A percentile compares a stretch with the other conserved stretches of the same genome.
These are phyloP conservation scores for Tuctoria greenei DNA, from an alignment of 176 grass and related monocot species.

Conservation along the genomic window DNA sequence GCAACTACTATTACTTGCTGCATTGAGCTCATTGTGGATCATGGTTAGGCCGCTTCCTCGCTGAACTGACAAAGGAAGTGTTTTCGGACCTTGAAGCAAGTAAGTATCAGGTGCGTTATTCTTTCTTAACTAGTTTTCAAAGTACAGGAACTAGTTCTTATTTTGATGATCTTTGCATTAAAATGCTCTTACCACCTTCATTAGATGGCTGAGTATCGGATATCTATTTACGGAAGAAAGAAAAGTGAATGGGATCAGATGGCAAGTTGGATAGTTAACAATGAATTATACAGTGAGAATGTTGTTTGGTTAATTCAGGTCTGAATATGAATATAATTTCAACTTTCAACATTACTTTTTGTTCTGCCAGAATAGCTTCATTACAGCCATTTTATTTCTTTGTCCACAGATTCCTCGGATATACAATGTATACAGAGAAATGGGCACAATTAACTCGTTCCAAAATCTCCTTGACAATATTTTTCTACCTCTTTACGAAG, in stretches of 20 bases:
- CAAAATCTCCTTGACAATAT: slow-evolving; percentile 95
- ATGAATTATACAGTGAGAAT: slow-evolving; percentile 89
- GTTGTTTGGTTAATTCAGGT: slow-evolving; percentile 99
- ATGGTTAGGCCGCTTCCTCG: slow-evolving; percentile 73
- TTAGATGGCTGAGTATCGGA: slow-evolving; percentile 92
- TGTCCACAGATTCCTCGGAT: slow-evolving; percentile 81
- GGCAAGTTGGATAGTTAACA: slow-evolving; percentile 98
- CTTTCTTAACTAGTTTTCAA: slow-evolving; percentile 1
- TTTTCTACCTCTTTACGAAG: slow-evolving; percentile 95
- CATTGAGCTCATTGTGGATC: slow-evolving; percentile 6
- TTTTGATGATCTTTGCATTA: neutral
- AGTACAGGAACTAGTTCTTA: neutral
- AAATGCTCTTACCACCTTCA: slow-evolving; percentile 1
- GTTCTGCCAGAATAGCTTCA: neutral
- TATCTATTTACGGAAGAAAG: slow-evolving; percentile 97
- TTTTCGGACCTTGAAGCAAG: slow-evolving; percentile 90
- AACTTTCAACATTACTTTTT: neutral
- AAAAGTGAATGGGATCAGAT: slow-evolving; percentile 99
- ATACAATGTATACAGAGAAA: slow-evolving; percentile 95
- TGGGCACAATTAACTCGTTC: slow-evolving; percentile 94
- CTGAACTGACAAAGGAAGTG: slow-evolving; percentile 87
- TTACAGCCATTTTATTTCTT: slow-evolving; percentile 27
- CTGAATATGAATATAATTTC: neutral
- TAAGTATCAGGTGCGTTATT: slow-evolving; percentile 82
- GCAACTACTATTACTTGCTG: slow-evolving; percentile 7